phyloP scores from a whole-genome alignment of 1,284 basidiomycete species.

The Ustilago crameri region DNA sequence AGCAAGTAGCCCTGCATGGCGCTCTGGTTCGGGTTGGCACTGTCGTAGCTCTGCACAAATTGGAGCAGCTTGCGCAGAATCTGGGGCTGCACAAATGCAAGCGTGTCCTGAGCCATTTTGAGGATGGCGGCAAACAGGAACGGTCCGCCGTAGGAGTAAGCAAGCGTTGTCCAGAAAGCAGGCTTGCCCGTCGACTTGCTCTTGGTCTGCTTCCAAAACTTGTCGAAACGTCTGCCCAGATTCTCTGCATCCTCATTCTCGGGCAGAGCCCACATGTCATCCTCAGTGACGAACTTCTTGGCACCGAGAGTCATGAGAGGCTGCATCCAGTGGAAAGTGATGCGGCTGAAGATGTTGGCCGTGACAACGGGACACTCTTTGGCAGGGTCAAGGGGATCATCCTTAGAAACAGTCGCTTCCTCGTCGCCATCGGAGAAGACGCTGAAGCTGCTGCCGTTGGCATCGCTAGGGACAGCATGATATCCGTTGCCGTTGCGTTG shows the following conservation, averaged over 20 bases:
- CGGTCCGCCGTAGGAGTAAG: constrained; percentile 72
- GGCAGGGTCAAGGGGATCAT: constrained; percentile 75
- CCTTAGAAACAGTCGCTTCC: constrained; percentile 68
- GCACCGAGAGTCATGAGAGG: constrained; percentile 77
- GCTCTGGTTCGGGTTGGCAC: constrained; percentile 24
- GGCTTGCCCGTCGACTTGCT: constrained; percentile 77
- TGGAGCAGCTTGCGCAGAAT: constrained; percentile 82
- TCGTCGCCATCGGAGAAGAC: constrained; percentile 40
- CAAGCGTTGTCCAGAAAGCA: constrained; percentile 75
- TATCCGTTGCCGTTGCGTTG: constrained; percentile 30
- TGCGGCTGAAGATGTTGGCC: constrained; percentile 72
- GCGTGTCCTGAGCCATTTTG: constrained; percentile 47
- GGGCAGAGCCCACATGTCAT: constrained; percentile 84
- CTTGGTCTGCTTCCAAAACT: constrained; percentile 77
- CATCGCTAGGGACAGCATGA: constrained; percentile 21
- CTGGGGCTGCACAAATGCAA: constrained; percentile 84
- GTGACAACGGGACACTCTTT: constrained; percentile 72
- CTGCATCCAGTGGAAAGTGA: constrained; percentile 80
- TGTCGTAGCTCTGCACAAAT: constrained; percentile 72
- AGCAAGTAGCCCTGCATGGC: constrained; percentile 59
- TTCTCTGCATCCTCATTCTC: constrained; percentile 71
- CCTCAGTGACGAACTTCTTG: constrained; percentile 80
- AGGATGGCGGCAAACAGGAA: constrained; percentile 70
- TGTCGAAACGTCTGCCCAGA: constrained; percentile 75
- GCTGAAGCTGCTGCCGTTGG: constrained; percentile 48